Conservation (phyloP, 805 yeast genomes). For the Ogataea naganishii region DNA sequence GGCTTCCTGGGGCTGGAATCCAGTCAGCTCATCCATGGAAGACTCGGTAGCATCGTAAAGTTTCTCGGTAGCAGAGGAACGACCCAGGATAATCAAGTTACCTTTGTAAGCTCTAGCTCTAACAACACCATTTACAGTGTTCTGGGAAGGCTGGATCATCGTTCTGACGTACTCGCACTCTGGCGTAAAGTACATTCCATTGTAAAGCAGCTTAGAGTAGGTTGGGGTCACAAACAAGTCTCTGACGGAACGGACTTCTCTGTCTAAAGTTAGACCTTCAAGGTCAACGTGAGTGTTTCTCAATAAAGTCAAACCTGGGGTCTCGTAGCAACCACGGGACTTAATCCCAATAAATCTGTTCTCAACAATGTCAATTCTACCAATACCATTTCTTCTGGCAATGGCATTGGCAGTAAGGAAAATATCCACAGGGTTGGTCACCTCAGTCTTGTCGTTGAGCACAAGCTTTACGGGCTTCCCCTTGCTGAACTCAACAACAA, state of each 20-base stretch:
- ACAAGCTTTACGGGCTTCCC: slow-evolving; percentile 84
- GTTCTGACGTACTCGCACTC: slow-evolving; percentile 94
- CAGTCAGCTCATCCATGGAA: slow-evolving; percentile 98
- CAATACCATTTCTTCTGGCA: slow-evolving; percentile 99
- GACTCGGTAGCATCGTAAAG: slow-evolving; percentile 97
- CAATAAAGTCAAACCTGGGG: slow-evolving; percentile 94
- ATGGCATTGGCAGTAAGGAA: slow-evolving; percentile 88
- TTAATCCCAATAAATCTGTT: slow-evolving; percentile 98
- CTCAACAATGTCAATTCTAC: slow-evolving; percentile 98
- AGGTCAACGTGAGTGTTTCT: slow-evolving; percentile 92
- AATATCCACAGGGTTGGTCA: slow-evolving; percentile 85
- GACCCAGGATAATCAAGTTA: slow-evolving; percentile 72
- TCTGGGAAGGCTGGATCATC: slow-evolving; percentile 92
- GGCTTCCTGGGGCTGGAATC: slow-evolving; percentile 95
- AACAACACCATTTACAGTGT: slow-evolving; percentile 92
- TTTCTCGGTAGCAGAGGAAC: slow-evolving; percentile 93
- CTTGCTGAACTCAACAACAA: slow-evolving; percentile 70
- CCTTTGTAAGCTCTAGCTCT: slow-evolving; percentile 95
- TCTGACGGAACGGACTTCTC: slow-evolving; percentile 96
- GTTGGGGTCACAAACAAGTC: slow-evolving; percentile 92
- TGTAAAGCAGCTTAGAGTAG: slow-evolving; percentile 85
- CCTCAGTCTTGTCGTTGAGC: slow-evolving; percentile 50
- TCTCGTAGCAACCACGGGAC: slow-evolving; percentile 99
- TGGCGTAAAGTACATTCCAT: slow-evolving; percentile 97
- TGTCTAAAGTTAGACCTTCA: slow-evolving; percentile 94